Conservation (phyloP, 2,329 filamentous ascomycete species). For the Cladosporium sp. region DNA sequence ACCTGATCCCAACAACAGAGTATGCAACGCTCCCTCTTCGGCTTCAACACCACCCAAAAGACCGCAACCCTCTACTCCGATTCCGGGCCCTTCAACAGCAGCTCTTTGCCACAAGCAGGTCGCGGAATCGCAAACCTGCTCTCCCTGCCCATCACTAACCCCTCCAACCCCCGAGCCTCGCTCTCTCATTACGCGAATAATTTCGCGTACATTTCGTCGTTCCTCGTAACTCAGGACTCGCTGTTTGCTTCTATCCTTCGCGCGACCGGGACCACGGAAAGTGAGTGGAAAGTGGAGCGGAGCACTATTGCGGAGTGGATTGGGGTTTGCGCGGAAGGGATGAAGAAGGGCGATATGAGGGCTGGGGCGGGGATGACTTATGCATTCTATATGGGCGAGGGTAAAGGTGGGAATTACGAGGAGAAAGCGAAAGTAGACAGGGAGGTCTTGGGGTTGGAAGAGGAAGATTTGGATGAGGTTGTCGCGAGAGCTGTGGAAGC, state of each 20-base stretch:
- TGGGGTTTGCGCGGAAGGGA: constrained; percentile 44
- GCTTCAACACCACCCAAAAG: constrained; percentile 28
- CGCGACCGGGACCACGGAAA: constrained; percentile 36
- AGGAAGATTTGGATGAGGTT: constrained; percentile 40
- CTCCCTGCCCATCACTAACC: constrained; percentile 31
- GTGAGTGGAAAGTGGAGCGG: constrained; percentile 39
- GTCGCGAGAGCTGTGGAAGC: constrained; percentile 35
- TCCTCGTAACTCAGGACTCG: constrained; percentile 39
- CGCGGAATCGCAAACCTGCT: constrained; percentile 37
- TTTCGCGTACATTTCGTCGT: constrained; percentile 39
- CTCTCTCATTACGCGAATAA: constrained; percentile 36
- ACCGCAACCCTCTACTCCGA: constrained; percentile 35
- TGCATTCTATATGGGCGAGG: constrained; percentile 25
- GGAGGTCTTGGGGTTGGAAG: constrained; percentile 41
- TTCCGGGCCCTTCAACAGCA: constrained; percentile 37
- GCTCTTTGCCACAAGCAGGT: constrained; percentile 37
- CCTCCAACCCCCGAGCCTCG: constrained; percentile 36
- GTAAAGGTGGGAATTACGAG: constrained; percentile 29
- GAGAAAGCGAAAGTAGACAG: constrained; percentile 36
- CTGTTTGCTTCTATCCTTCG: constrained; percentile 39
- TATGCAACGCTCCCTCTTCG: constrained; percentile 38
- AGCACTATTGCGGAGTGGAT: constrained; percentile 45
- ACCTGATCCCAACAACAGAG: background rate
- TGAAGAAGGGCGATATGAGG: constrained; percentile 46
- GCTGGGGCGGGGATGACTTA: constrained; percentile 36